A percentile compares a stretch with the other conserved stretches of the same genome.
These are phyloP conservation scores for Yamadazyma scolyti DNA, from an alignment of 805 yeast species.

Conservation along the genomic window DNA sequence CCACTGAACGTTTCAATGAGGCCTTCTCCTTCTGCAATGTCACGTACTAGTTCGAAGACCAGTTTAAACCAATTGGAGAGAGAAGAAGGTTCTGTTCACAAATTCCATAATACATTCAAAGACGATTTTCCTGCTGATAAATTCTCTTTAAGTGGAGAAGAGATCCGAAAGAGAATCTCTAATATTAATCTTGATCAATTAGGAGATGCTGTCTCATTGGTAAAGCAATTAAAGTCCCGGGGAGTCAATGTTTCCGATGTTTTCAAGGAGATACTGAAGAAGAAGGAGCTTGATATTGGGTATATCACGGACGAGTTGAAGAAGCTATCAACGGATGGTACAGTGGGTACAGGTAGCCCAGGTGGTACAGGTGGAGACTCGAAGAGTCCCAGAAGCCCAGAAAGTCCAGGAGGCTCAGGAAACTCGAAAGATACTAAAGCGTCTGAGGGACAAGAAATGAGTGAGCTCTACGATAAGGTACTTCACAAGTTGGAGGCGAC, in stretches of 20 bases:
- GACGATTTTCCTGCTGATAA: conserved; percentile 1
- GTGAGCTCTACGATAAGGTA: conserved; percentile 20
- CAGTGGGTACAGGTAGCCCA: not conserved
- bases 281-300: conserved; percentile 11
- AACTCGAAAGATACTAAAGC: too few species aligned
- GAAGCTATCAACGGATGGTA: conserved; percentile 2
- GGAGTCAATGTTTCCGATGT: conserved; percentile 28
- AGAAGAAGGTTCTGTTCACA: conserved; percentile 42
- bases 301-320: conserved; percentile 15
- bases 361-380: not conserved
- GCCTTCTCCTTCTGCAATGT: conserved; percentile 12
- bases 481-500: conserved; percentile 14
- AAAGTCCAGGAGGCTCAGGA: too few species aligned
- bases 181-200: conserved; percentile 30
- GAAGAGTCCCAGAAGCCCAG: not conserved
- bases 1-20: too few species aligned
- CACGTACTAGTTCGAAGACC: conserved; percentile 26
- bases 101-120: conserved; percentile 23
- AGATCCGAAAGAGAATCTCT: conserved; percentile 30
- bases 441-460: conserved; percentile 12
- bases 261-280: conserved; percentile 12
- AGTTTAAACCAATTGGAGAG: conserved; percentile 32
- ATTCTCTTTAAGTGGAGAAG: conserved; percentile 30
- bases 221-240: conserved; percentile 25
- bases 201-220: conserved; percentile 28